phyloP scores from a whole-genome alignment of 2,329 filamentous ascomycete species.

The Aspergillus felis region DNA sequence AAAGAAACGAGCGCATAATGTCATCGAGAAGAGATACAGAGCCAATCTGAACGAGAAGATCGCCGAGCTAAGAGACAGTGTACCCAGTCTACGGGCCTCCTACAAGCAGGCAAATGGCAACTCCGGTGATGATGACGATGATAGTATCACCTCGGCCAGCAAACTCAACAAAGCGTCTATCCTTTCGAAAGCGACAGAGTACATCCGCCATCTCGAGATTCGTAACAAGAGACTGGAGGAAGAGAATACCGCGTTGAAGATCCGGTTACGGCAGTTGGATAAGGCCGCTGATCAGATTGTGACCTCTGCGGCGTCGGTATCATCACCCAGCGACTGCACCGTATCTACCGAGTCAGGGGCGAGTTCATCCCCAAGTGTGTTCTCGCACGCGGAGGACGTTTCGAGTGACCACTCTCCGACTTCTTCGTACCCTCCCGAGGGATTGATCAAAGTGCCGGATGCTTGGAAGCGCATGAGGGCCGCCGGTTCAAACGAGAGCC shows the following conservation, averaged over 20 bases:
- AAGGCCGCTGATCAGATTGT: slow-evolving; percentile 48
- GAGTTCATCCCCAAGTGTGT: slow-evolving; percentile 38
- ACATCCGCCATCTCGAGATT: slow-evolving; percentile 90
- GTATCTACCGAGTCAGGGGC: slow-evolving; percentile 34
- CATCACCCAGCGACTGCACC: slow-evolving; percentile 39
- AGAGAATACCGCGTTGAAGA: slow-evolving; percentile 75
- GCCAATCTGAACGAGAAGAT: slow-evolving; percentile 98
- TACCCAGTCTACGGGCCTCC: slow-evolving; percentile 84
- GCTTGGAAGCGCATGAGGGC: slow-evolving; percentile 41
- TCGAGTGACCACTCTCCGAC: slow-evolving; percentile 28
- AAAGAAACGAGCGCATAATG: slow-evolving; percentile 96
- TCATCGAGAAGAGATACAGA: slow-evolving; percentile 96
- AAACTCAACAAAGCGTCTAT: slow-evolving; percentile 99
- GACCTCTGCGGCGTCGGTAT: slow-evolving; percentile 35
- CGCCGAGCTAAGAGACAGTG: slow-evolving; percentile 82
- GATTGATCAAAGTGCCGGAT: slow-evolving; percentile 43
- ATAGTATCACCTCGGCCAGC: slow-evolving; percentile 80
- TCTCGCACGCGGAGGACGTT: slow-evolving; percentile 38
- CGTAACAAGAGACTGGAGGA: slow-evolving; percentile 77
- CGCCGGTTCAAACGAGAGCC: slow-evolving; percentile 28
- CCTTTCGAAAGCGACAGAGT: slow-evolving; percentile 91
- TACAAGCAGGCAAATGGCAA: slow-evolving; percentile 52
- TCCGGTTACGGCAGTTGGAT: slow-evolving; percentile 74
- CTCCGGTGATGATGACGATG: slow-evolving; percentile 65
- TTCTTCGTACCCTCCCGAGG: slow-evolving; percentile 36